Conservation (phyloP, 2,329 filamentous ascomycete genomes). For the Stromatinia cepivora region DNA sequence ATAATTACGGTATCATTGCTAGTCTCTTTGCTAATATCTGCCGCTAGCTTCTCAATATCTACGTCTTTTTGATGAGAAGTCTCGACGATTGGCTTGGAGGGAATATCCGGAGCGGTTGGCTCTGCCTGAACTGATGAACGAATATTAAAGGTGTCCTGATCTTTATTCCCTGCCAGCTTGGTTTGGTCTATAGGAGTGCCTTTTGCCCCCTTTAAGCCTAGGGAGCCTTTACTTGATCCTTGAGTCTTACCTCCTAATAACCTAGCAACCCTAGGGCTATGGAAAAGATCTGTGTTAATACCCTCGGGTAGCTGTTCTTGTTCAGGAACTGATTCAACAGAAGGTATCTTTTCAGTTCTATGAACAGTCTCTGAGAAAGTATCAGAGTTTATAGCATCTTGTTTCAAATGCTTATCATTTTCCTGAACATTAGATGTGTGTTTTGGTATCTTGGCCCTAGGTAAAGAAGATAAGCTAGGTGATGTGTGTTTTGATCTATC, state of each 20-base stretch:
- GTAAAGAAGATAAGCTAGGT: slow-evolving; percentile 52
- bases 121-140: slow-evolving; percentile 23
- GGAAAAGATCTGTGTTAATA: slow-evolving; percentile 61
- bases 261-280: slow-evolving; percentile 57
- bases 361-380: slow-evolving; percentile 41
- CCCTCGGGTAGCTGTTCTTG: slow-evolving; percentile 55
- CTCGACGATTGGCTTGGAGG: background rate
- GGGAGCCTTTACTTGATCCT: slow-evolving; percentile 24
- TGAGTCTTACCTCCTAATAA: slow-evolving; percentile 52
- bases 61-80: slow-evolving; percentile 34
- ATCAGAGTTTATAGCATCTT: slow-evolving; percentile 35
- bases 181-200: slow-evolving; percentile 42
- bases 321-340: slow-evolving; percentile 37
- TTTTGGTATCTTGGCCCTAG: slow-evolving; percentile 56
- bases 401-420: slow-evolving; percentile 29
- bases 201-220: slow-evolving; percentile 41
- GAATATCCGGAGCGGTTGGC: slow-evolving; percentile 25
- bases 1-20: slow-evolving; percentile 35
- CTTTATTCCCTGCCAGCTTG: slow-evolving; percentile 37
- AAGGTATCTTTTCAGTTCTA: slow-evolving; percentile 24
- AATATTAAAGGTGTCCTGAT: slow-evolving; percentile 43
- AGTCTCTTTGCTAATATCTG: slow-evolving; percentile 45
- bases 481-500: slow-evolving; percentile 49
- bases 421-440: slow-evolving; percentile 44
- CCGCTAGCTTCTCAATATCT: slow-evolving; percentile 49